Evolutionary conservation across 371 early-diverging fungal genomes (phyloP).

Genomic region (Apophysomyces trapeziformis): DNA sequence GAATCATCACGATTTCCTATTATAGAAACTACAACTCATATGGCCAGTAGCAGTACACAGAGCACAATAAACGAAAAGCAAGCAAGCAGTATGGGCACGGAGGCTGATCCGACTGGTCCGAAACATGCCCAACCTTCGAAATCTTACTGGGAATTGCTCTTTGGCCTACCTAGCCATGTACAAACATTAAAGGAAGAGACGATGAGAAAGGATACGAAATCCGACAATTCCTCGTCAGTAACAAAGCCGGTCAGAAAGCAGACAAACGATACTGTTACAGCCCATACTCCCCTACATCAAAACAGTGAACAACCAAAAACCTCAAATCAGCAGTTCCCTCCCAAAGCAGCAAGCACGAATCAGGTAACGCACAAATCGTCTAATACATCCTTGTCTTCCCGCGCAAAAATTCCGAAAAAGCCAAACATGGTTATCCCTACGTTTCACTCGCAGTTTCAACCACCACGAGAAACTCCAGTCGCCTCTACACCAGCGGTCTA

Average conservation of each 20-base stretch:
- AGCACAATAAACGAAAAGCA: not conserved
- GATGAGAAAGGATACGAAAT: not conserved
- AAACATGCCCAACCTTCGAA: not conserved
- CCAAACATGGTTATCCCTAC: conserved; percentile 22
- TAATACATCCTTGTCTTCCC: not conserved
- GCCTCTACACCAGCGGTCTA: not conserved
- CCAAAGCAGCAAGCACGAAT: not conserved
- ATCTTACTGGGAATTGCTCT: conserved; percentile 24
- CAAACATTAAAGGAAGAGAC: not conserved
- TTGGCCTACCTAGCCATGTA: conserved; percentile 5
- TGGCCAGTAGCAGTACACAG: not conserved
- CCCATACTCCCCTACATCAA: not conserved
- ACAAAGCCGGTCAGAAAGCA: too few species aligned
- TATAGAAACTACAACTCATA: not conserved
- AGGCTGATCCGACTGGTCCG: not conserved
- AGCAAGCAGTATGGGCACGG: not conserved
- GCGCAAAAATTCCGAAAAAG: not conserved
- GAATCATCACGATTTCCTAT: not conserved
- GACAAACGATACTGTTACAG: too few species aligned
- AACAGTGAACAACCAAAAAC: conserved; percentile 1
- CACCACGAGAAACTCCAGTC: not conserved
- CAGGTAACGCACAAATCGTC: not conserved
- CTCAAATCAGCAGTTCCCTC: not conserved
- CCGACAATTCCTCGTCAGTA: not conserved
- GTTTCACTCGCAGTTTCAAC: conserved; percentile 16